Percentiles rank a stretch among this genome's conserved stretches.
These are phyloP conservation scores for Collybiopsis luxurians DNA, from an alignment of 768 basidiomycete genomes.

Conservation along the genomic window DNA sequence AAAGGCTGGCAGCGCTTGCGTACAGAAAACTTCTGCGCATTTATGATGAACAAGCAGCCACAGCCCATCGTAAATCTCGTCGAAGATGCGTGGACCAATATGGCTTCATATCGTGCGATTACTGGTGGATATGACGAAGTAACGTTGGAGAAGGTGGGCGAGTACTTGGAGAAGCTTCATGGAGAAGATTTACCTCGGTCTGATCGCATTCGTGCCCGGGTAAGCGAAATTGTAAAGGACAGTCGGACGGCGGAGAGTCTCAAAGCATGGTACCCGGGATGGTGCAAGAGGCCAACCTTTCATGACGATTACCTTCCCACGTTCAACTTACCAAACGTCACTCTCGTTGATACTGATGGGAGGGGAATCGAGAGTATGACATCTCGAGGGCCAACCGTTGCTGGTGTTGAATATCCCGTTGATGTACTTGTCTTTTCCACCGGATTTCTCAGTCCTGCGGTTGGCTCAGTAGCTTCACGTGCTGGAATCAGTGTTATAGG, in stretches of 20 bases:
- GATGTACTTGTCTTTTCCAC: neutral
- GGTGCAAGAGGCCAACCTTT: slow-evolving; percentile 19
- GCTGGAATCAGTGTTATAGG: neutral
- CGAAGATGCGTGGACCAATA: neutral
- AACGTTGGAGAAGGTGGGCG: neutral
- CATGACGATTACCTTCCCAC: slow-evolving; percentile 18
- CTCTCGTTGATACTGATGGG: slow-evolving; percentile 17
- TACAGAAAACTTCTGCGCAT: slow-evolving; percentile 8
- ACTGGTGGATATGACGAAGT: neutral
- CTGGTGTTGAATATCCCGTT: neutral
- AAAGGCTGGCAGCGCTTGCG: slow-evolving; percentile 14
- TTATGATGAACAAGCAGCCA: neutral
- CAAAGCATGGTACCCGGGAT: slow-evolving; percentile 15
- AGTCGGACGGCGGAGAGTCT: slow-evolving; percentile 8
- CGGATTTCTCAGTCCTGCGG: neutral
- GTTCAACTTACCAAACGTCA: slow-evolving; percentile 15
- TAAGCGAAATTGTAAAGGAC: slow-evolving; percentile 10
- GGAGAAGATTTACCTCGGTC: neutral
- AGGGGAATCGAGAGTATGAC: slow-evolving; percentile 10
- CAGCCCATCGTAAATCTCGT: slow-evolving; percentile 7
- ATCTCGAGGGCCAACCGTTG: neutral
- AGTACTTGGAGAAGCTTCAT: neutral
- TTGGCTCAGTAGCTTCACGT: neutral
- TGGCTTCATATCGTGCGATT: neutral
- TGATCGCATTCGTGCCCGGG: neutral